These are phyloP conservation scores for Cladorrhinum samala DNA, from an alignment of 495 filamentous ascomycete species.

Conservation along the genomic window DNA sequence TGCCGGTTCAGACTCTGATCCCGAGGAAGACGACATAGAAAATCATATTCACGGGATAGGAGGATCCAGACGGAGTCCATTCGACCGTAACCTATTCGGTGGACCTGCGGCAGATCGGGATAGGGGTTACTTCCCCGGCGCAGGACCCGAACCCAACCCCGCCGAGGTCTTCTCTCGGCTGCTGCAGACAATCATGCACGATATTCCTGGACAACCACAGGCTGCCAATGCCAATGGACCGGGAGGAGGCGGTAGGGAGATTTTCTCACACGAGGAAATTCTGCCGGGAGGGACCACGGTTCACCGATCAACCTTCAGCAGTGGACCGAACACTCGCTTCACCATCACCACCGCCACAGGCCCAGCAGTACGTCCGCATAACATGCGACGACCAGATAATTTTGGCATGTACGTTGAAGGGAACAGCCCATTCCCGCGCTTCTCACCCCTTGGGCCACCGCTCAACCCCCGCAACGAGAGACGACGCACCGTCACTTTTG, in stretches of 20 bases:
- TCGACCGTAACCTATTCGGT: not conserved
- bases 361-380: not conserved
- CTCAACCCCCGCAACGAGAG: no score
- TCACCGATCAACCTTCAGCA: slow-evolving; percentile 1
- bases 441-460: not conserved
- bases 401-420: slow-evolving; percentile 9
- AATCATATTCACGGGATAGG: slow-evolving; percentile 30
- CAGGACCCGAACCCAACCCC: not conserved
- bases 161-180: not conserved
- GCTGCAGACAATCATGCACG: not conserved
- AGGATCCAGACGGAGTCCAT: not conserved
- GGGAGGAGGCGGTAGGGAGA: not conserved
- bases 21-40: slow-evolving; percentile 43
- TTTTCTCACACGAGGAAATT: not conserved
- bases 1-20: slow-evolving; percentile 39
- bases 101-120: not conserved
- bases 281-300: slow-evolving; percentile 1
- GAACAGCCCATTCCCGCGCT: not conserved
- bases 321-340: slow-evolving; percentile 1
- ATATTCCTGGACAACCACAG: not conserved
- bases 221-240: not conserved
- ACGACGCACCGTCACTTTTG: not conserved
- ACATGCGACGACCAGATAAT: not conserved
- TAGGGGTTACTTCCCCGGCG: not conserved
- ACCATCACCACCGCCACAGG: not conserved